A percentile compares a stretch with the other conserved stretches of the same genome.
phyloP scores from a whole-genome alignment of 441 rosid genomes.

The Gossypium gossypioides region DNA sequence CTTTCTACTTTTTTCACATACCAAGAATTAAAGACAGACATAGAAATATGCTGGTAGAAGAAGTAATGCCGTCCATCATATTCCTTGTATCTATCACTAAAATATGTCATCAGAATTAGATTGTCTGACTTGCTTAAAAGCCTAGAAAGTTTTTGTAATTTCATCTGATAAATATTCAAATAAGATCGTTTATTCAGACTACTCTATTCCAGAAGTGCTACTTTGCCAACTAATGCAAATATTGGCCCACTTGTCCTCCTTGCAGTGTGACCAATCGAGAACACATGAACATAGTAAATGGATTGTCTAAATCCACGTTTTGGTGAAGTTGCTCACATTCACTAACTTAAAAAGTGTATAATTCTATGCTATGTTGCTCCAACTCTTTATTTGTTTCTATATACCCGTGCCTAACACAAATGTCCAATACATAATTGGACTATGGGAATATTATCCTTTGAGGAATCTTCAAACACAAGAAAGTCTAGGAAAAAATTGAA shows the following conservation, averaged over 20 bases:
- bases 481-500: neutral
- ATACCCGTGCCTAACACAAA: neutral
- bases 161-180: neutral
- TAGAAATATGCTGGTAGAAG: neutral
- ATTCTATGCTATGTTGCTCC: neutral
- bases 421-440: neutral
- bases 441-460: neutral
- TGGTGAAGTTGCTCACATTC: neutral
- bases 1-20: neutral
- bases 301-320: neutral
- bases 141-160: neutral
- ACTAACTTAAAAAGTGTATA: neutral
- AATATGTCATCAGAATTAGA: neutral
- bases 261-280: neutral
- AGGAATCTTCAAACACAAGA: neutral
- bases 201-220: neutral
- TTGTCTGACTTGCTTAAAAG: neutral
- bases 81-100: neutral
- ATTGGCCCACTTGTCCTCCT: neutral
- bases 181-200: neutral
- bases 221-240: neutral
- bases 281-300: neutral
- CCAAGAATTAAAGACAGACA: neutral
- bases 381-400: neutral
- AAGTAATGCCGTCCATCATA: neutral